Evolutionary conservation across 2,329 filamentous ascomycete species (phyloP).

Genomic region (Pseudogymnoascus sp.): DNA sequence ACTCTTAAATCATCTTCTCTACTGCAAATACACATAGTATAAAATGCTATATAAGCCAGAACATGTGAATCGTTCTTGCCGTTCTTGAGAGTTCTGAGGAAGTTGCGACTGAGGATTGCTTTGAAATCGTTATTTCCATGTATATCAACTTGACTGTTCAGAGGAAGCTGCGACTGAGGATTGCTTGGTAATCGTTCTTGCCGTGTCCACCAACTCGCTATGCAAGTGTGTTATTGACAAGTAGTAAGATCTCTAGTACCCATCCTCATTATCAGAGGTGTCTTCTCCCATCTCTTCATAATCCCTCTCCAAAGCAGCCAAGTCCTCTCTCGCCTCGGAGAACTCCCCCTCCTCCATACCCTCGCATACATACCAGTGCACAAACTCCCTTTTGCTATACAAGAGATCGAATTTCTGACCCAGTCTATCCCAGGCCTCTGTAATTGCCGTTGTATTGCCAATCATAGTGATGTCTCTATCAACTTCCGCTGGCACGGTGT

Average conservation of each 20-base stretch:
- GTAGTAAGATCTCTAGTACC: background rate
- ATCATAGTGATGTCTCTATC: slow-evolving; percentile 54
- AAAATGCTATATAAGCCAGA: no score
- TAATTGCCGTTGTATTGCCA: slow-evolving; percentile 59
- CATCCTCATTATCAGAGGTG: slow-evolving; percentile 40
- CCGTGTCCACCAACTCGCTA: no score
- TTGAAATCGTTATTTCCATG: no score
- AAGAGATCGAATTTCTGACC: slow-evolving; percentile 64
- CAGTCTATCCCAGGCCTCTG: slow-evolving; percentile 56
- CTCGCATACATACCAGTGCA: slow-evolving; percentile 65
- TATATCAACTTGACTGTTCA: no score
- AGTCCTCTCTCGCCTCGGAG: slow-evolving; percentile 56
- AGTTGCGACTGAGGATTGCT: no score
- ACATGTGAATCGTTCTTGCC: no score
- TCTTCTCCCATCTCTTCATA: slow-evolving; percentile 58
- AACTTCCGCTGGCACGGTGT: slow-evolving; percentile 44
- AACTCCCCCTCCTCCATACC: slow-evolving; percentile 66
- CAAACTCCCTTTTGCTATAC: slow-evolving; percentile 62
- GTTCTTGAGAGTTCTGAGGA: no score
- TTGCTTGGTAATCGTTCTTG: no score
- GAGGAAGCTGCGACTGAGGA: no score
- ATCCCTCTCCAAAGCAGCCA: slow-evolving; percentile 58
- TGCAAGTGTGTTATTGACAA: no score
- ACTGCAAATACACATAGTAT: no score
- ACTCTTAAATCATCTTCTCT: no score